These are phyloP conservation scores for Catharanthus roseus DNA, from an alignment of 257 asterid species.

Conservation along the genomic window DNA sequence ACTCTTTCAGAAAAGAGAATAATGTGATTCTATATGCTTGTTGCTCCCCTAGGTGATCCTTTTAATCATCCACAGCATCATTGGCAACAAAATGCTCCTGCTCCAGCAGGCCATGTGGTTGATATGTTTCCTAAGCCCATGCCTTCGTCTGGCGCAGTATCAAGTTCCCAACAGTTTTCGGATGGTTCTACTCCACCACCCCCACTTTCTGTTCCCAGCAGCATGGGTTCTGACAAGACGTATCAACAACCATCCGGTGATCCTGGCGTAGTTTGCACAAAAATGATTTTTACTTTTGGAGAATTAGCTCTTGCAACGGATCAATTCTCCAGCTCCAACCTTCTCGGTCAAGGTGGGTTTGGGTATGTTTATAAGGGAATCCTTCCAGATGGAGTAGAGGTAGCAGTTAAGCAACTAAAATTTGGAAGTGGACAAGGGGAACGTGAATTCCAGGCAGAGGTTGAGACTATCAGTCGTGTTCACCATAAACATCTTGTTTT, in stretches of 20 bases:
- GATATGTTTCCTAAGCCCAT: conserved; percentile 27
- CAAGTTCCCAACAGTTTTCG: conserved; percentile 35
- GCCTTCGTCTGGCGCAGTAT: conserved; percentile 23
- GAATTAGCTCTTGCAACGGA: conserved; percentile 71
- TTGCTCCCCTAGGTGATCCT: conserved; percentile 32
- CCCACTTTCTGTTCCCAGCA: conserved; percentile 38
- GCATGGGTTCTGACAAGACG: conserved; percentile 33
- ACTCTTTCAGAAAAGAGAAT: neutral
- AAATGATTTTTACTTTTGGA: conserved; percentile 59
- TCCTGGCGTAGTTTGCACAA: conserved; percentile 24
- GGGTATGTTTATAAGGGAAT: conserved; percentile 87
- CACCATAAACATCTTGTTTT: conserved; percentile 73
- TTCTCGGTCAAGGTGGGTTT: conserved; percentile 88
- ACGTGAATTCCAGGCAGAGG: conserved; percentile 98
- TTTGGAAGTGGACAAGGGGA: conserved; percentile 87
- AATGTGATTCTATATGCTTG: conserved; percentile 7
- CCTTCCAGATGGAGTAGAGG: conserved; percentile 62
- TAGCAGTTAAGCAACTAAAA: conserved; percentile 76
- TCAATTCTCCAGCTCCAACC: conserved; percentile 50
- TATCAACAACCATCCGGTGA: conserved; percentile 23
- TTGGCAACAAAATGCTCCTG: conserved; percentile 33
- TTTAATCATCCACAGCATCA: conserved; percentile 31
- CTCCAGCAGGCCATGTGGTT: conserved; percentile 19
- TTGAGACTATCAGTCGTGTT: conserved; percentile 69
- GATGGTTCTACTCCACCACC: conserved; percentile 33